Conservation (phyloP, 495 filamentous ascomycete genomes). For the Podospora sp. region DNA sequence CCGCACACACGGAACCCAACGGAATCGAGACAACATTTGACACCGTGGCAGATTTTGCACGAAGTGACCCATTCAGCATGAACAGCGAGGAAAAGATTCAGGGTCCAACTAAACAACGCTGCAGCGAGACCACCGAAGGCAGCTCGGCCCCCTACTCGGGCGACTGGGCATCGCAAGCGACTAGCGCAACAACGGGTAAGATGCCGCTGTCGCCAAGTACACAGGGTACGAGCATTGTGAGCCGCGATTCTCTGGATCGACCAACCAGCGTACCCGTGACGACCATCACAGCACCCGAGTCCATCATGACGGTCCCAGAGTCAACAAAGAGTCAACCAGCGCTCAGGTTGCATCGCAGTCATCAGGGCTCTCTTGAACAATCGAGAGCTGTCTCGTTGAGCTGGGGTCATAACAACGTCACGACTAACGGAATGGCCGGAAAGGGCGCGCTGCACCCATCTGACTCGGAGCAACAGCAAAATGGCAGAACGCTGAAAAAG, state of each 20-base stretch:
- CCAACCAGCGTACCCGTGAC: conserved; percentile 44
- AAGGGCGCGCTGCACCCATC: conserved; percentile 30
- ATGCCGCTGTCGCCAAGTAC: conserved; percentile 62
- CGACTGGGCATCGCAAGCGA: conserved; percentile 58
- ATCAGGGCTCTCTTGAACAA: neutral
- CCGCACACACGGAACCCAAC: conserved; percentile 41
- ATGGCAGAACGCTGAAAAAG: conserved; percentile 46
- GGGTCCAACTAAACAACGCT: conserved; percentile 46
- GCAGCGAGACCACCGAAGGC: conserved; percentile 56
- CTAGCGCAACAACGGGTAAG: conserved; percentile 58
- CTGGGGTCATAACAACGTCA: conserved; percentile 19
- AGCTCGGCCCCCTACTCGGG: conserved; percentile 51
- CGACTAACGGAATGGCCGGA: conserved; percentile 28
- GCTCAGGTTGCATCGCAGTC: conserved; percentile 11
- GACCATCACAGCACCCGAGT: conserved; percentile 43
- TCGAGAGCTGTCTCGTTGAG: neutral
- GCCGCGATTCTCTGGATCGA: conserved; percentile 51
- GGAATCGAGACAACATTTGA: conserved; percentile 42
- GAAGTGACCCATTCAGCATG: conserved; percentile 39
- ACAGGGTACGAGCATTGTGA: conserved; percentile 60
- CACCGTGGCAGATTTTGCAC: conserved; percentile 37
- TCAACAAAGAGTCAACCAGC: conserved; percentile 31
- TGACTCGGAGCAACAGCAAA: conserved; percentile 25
- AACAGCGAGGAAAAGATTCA: conserved; percentile 31
- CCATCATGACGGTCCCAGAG: conserved; percentile 31